Evolutionary conservation across 2,329 filamentous ascomycete species (phyloP), one percentile per base, ranked within the genome.

Genomic region (Colletotrichum tofieldiae): DNA sequence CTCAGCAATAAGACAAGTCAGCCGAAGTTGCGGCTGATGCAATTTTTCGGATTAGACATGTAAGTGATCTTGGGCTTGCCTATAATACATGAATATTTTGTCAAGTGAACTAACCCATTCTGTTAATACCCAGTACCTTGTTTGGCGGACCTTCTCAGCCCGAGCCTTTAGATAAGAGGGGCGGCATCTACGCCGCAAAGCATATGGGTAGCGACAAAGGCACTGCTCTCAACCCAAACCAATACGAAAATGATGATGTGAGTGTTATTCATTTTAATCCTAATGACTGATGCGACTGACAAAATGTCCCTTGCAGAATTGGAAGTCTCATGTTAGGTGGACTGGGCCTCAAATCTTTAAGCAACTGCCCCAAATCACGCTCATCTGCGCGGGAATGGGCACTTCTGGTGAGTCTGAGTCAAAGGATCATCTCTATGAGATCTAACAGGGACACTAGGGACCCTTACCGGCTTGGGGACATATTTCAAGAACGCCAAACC

Each of bases 81-180:
- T 23, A 35, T 16, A 5, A 4, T 7, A 8, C 5, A 9, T 5
- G 9, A 3, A 26, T 16, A 9, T 35, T 12, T 3, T 6, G 29
- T 20, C 2, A 23, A 3, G 5, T 35, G 9, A 26, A 18, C 45
- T 37, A 20, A 51, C 18, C 1, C 9, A 11, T 11, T 26, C 16
- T 8, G 11, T n/a, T 16, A 8, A 49, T 2, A 12, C 39, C 9
- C 39, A 86, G 84, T 37, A 88, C 86, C 0, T 79, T 91, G 0
- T 91, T 89, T 45, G 89, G 89, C 2, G 89, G 89, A 0, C 88
- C 88, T 0, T 87, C 88, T 1, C 88, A 90, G 60, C 88, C 87
- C 0, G 88, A 90, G 61, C 87, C 88, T 0, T 73, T 81, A 0
- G 89, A 90, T 74, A 80, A 83, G 23, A 83, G 88, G 43, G 89